A percentile compares a stretch with the other conserved stretches of the same genome.
Evolutionary conservation across 1,284 basidiomycete genomes (phyloP).

Genomic region (Rhodotorula sp.): DNA sequence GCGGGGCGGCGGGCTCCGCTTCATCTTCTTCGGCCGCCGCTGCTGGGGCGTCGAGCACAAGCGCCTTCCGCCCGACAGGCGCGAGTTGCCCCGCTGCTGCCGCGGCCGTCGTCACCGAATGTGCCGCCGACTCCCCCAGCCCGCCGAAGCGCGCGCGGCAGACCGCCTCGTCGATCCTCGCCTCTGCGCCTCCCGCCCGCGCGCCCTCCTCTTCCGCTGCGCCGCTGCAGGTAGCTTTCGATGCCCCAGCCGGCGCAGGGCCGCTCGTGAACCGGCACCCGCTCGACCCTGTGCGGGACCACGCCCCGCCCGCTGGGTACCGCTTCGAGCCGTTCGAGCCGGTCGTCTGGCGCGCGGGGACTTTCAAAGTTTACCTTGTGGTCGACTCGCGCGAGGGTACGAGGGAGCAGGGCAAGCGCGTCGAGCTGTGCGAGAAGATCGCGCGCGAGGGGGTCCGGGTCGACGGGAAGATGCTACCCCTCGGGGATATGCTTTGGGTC

Average conservation of each 20-base stretch:
- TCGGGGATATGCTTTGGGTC: constrained; percentile 63
- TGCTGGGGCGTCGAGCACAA: not conserved
- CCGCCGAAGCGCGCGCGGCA: not conserved
- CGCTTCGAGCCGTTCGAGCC: constrained; percentile 51
- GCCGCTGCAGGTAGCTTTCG: constrained; percentile 24
- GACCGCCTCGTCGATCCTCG: not conserved
- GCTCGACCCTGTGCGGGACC: constrained; percentile 36
- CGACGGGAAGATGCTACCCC: constrained; percentile 56
- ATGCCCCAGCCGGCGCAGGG: not conserved
- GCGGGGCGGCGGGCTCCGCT: not conserved
- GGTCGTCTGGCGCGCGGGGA: constrained; percentile 54
- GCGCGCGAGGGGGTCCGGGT: constrained; percentile 53
- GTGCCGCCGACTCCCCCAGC: not conserved
- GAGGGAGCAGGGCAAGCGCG: constrained; percentile 50
- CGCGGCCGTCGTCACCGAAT: no score
- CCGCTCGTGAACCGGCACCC: constrained; percentile 37
- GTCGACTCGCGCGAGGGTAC: constrained; percentile 58
- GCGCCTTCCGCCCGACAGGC: not conserved
- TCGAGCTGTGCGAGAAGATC: constrained; percentile 51
- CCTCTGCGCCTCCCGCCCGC: not conserved
- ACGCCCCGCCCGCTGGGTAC: constrained; percentile 2
- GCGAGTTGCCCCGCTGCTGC: not conserved
- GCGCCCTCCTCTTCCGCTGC: constrained; percentile 5
- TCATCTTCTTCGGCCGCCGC: not conserved
- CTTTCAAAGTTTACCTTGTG: constrained; percentile 59